These are phyloP conservation scores for Fusarium sororula DNA, from an alignment of 2,329 filamentous ascomycete genomes.

Conservation along the genomic window DNA sequence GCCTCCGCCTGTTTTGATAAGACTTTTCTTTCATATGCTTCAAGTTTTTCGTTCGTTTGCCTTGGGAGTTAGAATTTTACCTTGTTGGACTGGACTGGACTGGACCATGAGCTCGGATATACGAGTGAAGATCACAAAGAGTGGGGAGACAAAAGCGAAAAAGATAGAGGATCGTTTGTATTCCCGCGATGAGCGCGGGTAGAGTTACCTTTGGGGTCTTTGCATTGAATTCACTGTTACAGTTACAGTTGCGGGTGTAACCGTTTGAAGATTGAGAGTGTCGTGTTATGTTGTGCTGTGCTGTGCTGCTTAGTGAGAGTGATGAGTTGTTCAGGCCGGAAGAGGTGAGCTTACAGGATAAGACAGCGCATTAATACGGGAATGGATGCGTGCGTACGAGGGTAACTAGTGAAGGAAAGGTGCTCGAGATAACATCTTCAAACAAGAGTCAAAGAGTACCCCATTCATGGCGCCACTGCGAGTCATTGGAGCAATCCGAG, in stretches of 20 bases:
- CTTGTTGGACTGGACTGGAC: constrained; percentile 1
- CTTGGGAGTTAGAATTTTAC: not conserved
- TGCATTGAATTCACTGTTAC: not conserved
- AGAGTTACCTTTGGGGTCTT: not conserved
- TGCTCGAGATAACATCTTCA: not conserved
- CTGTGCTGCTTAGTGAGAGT: constrained; percentile 3
- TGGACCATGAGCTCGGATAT: constrained; percentile 10
- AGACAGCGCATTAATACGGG: not conserved
- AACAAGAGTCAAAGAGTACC: constrained; percentile 5
- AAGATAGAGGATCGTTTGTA: not conserved
- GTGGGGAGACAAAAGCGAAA: constrained; percentile 12
- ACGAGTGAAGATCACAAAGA: constrained; percentile 17
- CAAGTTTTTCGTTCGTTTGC: not conserved
- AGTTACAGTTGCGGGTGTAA: constrained; percentile 14
- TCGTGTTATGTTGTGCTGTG: not conserved
- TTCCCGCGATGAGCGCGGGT: not conserved
- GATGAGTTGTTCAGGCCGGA: constrained; percentile 20
- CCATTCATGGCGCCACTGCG: constrained; percentile 35
- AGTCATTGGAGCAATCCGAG: constrained; percentile 35
- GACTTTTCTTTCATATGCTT: not conserved
- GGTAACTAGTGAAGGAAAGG: not conserved
- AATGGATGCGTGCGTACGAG: not conserved
- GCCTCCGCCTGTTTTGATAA: constrained; percentile 16
- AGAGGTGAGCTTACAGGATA: constrained; percentile 8
- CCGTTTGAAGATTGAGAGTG: not conserved